Percentiles rank a stretch among this genome's conserved stretches.
phyloP scores from a whole-genome alignment of 805 yeast genomes.

The Lipomyces sp. region DNA sequence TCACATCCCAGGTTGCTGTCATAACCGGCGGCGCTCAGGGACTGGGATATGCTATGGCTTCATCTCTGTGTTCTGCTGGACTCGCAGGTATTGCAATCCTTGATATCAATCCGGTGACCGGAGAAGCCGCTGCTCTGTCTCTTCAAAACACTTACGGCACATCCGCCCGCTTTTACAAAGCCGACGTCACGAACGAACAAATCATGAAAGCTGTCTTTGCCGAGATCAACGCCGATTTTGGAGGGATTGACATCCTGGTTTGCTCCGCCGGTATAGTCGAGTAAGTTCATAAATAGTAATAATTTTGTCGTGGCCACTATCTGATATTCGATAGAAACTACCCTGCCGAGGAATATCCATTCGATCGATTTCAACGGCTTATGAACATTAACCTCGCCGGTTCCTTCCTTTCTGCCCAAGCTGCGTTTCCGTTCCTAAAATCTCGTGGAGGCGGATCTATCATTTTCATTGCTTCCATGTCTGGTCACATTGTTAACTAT shows the following conservation, averaged over 20 bases:
- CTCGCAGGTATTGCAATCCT: constrained; percentile 57
- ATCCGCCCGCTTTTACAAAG: constrained; percentile 64
- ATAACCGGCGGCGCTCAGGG: constrained; percentile 75
- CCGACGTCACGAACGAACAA: constrained; percentile 60
- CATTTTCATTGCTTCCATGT: constrained; percentile 72
- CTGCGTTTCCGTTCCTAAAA: constrained; percentile 67
- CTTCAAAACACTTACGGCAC: constrained; percentile 57
- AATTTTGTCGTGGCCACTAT: no score
- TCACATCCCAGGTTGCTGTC: constrained; percentile 59
- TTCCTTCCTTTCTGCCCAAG: constrained; percentile 66
- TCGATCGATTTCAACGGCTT: constrained; percentile 66
- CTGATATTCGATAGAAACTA: constrained; percentile 66
- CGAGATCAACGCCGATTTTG: constrained; percentile 57
- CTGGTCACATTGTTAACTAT: constrained; percentile 70
- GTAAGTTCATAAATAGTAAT: constrained; percentile 49
- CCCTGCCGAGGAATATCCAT: constrained; percentile 68
- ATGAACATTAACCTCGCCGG: constrained; percentile 69
- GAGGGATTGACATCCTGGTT: constrained; percentile 60
- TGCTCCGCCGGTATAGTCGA: constrained; percentile 72
- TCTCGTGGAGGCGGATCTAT: constrained; percentile 63
- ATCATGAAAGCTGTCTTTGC: constrained; percentile 49
- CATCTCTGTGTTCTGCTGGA: constrained; percentile 61
- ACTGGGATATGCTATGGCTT: constrained; percentile 62
- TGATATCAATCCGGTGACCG: constrained; percentile 63
- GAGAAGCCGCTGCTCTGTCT: constrained; percentile 65